A percentile compares a stretch with the other conserved stretches of the same genome.
Evolutionary conservation across 108 stramenopile species (phyloP).

Genomic region (Craspedostauros australis): DNA sequence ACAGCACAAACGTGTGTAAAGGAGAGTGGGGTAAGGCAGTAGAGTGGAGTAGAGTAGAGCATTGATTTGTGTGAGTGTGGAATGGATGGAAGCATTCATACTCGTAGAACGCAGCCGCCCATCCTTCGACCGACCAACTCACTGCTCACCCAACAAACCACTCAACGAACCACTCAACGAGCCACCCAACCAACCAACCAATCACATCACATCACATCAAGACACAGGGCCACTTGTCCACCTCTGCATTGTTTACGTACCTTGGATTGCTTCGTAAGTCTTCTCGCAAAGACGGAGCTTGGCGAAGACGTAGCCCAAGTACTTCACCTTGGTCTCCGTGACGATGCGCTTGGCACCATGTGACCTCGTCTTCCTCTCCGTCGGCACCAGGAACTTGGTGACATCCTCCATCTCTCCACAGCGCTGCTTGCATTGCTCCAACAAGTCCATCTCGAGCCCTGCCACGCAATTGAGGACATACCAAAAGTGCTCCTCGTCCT

Average conservation of each 20-base stretch:
- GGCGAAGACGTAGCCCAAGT: conserved; percentile 81
- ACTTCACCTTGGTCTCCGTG: conserved; percentile 68
- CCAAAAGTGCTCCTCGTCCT: conserved; percentile 64
- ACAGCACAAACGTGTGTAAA: too few species aligned
- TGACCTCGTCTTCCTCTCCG: conserved; percentile 40
- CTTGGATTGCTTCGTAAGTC: conserved; percentile 67
- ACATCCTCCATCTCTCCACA: conserved; percentile 31
- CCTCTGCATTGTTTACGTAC: neutral
- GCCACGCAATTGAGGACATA: conserved; percentile 81
- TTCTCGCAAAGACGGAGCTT: conserved; percentile 59
- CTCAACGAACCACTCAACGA: too few species aligned
- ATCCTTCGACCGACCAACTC: too few species aligned
- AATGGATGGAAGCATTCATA: neutral
- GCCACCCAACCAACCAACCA: too few species aligned
- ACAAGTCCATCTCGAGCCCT: conserved; percentile 65
- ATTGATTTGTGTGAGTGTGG: neutral
- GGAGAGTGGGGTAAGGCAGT: neutral
- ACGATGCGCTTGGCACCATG: conserved; percentile 81
- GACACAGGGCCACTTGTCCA: neutral
- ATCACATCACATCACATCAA: too few species aligned
- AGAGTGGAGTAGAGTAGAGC: neutral
- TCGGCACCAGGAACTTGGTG: conserved; percentile 67
- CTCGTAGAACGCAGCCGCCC: too few species aligned
- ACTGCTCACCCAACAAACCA: too few species aligned
- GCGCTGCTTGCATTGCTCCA: conserved; percentile 43